Evolutionary conservation across 208 protist species (phyloP).

Genomic region (Trypanosoma vivax): DNA sequence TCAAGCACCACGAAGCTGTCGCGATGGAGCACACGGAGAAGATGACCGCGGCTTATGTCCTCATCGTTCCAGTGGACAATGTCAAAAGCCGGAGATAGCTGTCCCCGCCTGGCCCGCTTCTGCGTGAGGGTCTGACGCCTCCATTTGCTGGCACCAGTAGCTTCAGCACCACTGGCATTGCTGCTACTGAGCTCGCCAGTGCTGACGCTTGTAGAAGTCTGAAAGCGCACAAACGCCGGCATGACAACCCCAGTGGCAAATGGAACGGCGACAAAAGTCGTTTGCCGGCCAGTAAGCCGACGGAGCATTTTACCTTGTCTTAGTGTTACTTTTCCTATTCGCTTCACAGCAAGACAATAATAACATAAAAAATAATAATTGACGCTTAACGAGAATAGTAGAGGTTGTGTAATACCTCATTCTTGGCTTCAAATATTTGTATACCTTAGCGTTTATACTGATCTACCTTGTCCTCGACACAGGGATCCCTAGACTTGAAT

Average conservation of each 20-base stretch:
- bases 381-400: not conserved
- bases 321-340: not conserved
- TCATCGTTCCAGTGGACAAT: conserved; percentile 83
- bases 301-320: conserved; percentile 6
- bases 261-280: not conserved
- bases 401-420: too few species aligned
- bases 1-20: conserved; percentile 74
- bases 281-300: not conserved
- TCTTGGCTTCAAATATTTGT: too few species aligned
- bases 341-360: conserved; percentile 19
- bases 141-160: conserved; percentile 16
- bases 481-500: too few species aligned
- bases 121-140: conserved; percentile 17
- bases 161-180: conserved; percentile 4
- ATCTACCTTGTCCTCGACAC: too few species aligned
- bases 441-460: too few species aligned
- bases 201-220: not conserved
- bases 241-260: too few species aligned
- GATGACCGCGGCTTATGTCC: conserved; percentile 48
- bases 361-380: conserved; percentile 1
- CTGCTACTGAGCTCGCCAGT: not conserved
- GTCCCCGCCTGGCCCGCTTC: conserved; percentile 23
- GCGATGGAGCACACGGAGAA: conserved; percentile 71
- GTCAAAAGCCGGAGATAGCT: conserved; percentile 73
- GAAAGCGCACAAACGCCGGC: not conserved